Evolutionary conservation across 805 yeast species (phyloP).

Genomic region (Starmerella bombi): DNA sequence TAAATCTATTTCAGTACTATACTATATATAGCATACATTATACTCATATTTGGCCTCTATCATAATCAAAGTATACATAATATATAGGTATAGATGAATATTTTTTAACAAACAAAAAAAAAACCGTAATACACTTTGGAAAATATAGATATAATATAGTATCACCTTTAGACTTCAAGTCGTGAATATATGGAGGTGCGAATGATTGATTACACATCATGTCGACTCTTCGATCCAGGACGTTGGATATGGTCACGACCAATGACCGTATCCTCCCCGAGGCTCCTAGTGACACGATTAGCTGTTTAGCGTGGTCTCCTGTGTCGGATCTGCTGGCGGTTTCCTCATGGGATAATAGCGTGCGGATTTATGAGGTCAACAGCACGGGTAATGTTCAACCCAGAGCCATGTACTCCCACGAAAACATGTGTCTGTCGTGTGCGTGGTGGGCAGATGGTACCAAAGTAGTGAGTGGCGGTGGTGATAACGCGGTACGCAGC

Average conservation of each 20-base stretch:
- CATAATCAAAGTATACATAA: too few species aligned
- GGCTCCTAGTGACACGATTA: constrained; percentile 50
- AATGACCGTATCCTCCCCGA: constrained; percentile 15
- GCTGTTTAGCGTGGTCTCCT: constrained; percentile 76
- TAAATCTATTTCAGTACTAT: too few species aligned
- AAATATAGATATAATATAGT: too few species aligned
- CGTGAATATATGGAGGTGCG: too few species aligned
- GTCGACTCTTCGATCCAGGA: constrained; percentile 2
- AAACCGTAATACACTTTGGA: too few species aligned
- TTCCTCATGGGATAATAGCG: constrained; percentile 91
- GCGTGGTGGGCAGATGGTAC: constrained; percentile 82
- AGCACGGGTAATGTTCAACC: constrained; percentile 71
- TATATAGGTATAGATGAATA: too few species aligned
- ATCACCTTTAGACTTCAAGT: too few species aligned
- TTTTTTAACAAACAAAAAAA: too few species aligned
- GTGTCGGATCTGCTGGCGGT: constrained; percentile 69
- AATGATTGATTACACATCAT: neutral
- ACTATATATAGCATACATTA: too few species aligned
- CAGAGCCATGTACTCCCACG: constrained; percentile 78
- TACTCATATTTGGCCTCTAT: too few species aligned
- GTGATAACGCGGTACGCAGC: constrained; percentile 74
- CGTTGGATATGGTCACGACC: constrained; percentile 10
- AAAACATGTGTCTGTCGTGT: constrained; percentile 70
- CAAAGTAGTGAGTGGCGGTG: constrained; percentile 77
- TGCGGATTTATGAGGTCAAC: constrained; percentile 77